A percentile compares a stretch with the other conserved stretches of the same genome.
Evolutionary conservation across 176 grass and related monocot genomes (phyloP).

Genomic region (Triticum monococcum): DNA sequence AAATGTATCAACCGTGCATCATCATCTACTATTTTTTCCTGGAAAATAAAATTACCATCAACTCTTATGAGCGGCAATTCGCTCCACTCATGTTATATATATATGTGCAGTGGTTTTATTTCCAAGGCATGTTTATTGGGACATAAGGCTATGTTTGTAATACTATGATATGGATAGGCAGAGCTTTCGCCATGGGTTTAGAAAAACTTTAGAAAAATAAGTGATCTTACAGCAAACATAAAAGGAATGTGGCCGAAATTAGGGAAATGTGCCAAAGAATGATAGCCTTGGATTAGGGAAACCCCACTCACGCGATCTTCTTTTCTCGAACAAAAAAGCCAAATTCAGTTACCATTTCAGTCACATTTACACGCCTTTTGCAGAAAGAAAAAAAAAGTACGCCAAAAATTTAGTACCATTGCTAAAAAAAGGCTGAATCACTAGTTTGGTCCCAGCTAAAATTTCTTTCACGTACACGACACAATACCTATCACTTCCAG

Average conservation of each 20-base stretch:
- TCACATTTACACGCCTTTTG: not conserved
- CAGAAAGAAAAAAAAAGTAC: not conserved
- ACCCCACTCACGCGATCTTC: not conserved
- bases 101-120: not conserved
- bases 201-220: not conserved
- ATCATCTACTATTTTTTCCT: not conserved
- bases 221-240: not conserved
- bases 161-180: not conserved
- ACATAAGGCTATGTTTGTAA: not conserved
- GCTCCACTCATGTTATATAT: slow-evolving; percentile 20
- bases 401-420: not conserved
- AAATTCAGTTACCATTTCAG: slow-evolving; percentile 7
- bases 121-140: not conserved
- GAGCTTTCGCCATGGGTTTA: not conserved
- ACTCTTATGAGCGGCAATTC: not conserved
- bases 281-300: slow-evolving; percentile 9
- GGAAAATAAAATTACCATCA: too few species aligned
- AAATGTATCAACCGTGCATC: not conserved
- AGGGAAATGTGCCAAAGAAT: not conserved
- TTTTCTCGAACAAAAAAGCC: slow-evolving; percentile 13
- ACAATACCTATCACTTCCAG: not conserved
- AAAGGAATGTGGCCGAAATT: slow-evolving; percentile 12
- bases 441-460: slow-evolving; percentile 28
- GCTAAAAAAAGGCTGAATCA: slow-evolving; percentile 27
- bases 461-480: slow-evolving; percentile 30